Evolutionary conservation across 208 protist genomes (phyloP).

Genomic region (Phytomonas francai): DNA sequence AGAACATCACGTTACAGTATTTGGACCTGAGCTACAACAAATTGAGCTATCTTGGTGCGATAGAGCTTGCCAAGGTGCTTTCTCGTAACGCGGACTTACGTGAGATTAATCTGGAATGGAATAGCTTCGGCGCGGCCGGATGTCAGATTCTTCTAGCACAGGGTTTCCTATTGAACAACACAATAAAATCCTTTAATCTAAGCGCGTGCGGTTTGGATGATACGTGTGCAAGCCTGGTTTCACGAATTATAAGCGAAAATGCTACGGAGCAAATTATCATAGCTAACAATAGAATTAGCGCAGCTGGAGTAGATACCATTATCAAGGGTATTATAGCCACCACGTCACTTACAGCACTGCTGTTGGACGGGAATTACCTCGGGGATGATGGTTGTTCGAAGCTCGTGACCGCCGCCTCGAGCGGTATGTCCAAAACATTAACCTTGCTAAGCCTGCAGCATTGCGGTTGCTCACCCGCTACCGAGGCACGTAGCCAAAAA

Average conservation of each 20-base stretch:
- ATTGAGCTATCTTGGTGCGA: slow-evolving; percentile 67
- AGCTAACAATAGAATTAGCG: slow-evolving; percentile 82
- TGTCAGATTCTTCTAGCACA: slow-evolving; percentile 54
- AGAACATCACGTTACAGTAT: slow-evolving; percentile 67
- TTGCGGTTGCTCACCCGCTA: slow-evolving; percentile 39
- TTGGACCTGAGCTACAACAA: slow-evolving; percentile 87
- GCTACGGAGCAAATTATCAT: slow-evolving; percentile 85
- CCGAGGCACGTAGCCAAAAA: not conserved
- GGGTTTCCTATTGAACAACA: slow-evolving; percentile 83
- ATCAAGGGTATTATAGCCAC: slow-evolving; percentile 63
- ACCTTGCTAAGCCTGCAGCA: slow-evolving; percentile 60
- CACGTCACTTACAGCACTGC: slow-evolving; percentile 58
- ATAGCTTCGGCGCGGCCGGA: slow-evolving; percentile 61
- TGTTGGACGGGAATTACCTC: slow-evolving; percentile 82
- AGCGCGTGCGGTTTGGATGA: slow-evolving; percentile 77
- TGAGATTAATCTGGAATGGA: slow-evolving; percentile 86
- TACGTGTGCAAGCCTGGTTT: slow-evolving; percentile 48
- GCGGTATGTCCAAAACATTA: slow-evolving; percentile 37
- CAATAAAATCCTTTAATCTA: slow-evolving; percentile 82
- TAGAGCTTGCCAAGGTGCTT: slow-evolving; percentile 64
- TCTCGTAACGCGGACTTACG: slow-evolving; percentile 76
- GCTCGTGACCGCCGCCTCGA: slow-evolving; percentile 40
- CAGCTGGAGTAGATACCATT: slow-evolving; percentile 61
- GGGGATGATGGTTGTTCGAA: slow-evolving; percentile 59
- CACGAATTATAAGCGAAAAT: slow-evolving; percentile 78